These are phyloP conservation scores for Skeletonema costatum DNA, from an alignment of 108 stramenopile genomes.

Conservation along the genomic window DNA sequence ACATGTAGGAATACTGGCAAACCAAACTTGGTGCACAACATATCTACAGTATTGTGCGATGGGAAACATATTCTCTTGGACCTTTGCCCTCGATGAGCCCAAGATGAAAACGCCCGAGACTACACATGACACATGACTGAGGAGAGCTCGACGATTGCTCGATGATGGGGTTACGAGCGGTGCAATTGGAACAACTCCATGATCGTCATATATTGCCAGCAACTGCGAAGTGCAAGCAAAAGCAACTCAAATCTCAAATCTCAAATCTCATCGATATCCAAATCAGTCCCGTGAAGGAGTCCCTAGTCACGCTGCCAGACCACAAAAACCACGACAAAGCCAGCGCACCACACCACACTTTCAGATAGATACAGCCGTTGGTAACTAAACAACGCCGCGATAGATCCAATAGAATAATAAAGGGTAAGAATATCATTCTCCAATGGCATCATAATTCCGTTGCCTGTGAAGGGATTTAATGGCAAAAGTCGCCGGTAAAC, in stretches of 20 bases:
- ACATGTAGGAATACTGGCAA: background rate
- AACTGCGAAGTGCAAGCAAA: too few relatives aligned
- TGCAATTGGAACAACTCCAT: background rate
- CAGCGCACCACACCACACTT: too few relatives aligned
- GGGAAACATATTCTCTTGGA: background rate
- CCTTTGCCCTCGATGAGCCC: background rate
- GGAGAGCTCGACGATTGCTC: background rate
- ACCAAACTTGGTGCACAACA: background rate
- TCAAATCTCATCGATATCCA: too few relatives aligned
- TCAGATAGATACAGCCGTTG: background rate
- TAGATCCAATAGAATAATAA: background rate
- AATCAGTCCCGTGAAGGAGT: too few relatives aligned
- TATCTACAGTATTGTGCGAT: background rate
- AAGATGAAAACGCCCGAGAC: background rate
- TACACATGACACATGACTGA: background rate
- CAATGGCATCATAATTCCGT: background rate
- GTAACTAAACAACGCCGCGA: background rate
- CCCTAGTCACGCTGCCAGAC: too few relatives aligned
- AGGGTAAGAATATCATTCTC: background rate
- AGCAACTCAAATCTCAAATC: too few relatives aligned
- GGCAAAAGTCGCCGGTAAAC: background rate
- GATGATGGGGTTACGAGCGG: background rate
- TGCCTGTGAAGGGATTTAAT: background rate
- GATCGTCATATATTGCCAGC: too few relatives aligned
- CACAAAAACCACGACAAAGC: too few relatives aligned